A percentile compares a stretch with the other conserved stretches of the same genome.
These are phyloP conservation scores for Mycena leptocephala DNA, from an alignment of 768 basidiomycete genomes.

Conservation along the genomic window DNA sequence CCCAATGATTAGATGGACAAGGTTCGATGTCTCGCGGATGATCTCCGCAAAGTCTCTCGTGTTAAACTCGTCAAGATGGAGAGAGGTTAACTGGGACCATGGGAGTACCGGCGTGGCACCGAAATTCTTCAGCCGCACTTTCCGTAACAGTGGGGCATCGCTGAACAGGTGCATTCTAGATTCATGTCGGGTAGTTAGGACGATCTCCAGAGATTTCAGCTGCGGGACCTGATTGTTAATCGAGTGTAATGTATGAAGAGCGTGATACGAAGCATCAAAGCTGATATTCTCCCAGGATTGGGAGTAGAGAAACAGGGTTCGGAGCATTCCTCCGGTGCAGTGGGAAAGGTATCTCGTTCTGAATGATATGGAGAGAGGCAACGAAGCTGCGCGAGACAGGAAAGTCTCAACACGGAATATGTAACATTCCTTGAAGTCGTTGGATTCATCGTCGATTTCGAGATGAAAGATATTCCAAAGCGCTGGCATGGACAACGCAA, in stretches of 20 bases:
- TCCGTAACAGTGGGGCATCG: background rate
- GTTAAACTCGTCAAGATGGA: background rate
- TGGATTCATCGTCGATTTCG: background rate
- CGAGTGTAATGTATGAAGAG: background rate
- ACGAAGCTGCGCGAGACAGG: background rate
- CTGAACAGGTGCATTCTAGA: background rate
- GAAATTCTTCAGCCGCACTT: background rate
- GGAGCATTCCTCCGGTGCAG: background rate
- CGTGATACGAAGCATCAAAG: background rate
- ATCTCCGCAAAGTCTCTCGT: background rate
- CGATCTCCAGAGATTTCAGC: background rate
- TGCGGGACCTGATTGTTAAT: background rate
- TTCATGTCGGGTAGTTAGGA: background rate
- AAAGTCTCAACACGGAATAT: background rate
- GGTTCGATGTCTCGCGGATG: background rate
- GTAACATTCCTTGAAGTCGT: background rate
- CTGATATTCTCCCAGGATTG: background rate
- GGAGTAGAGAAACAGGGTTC: background rate
- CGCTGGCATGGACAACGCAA: background rate
- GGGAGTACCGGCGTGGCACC: background rate
- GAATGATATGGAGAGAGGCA: background rate
- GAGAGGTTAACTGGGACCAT: background rate
- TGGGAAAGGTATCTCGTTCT: background rate
- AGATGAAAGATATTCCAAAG: background rate
- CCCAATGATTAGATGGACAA: background rate